Base-by-base conservation (phyloP, 306 rosid species). In the Fragaria ananassa region DNA sequence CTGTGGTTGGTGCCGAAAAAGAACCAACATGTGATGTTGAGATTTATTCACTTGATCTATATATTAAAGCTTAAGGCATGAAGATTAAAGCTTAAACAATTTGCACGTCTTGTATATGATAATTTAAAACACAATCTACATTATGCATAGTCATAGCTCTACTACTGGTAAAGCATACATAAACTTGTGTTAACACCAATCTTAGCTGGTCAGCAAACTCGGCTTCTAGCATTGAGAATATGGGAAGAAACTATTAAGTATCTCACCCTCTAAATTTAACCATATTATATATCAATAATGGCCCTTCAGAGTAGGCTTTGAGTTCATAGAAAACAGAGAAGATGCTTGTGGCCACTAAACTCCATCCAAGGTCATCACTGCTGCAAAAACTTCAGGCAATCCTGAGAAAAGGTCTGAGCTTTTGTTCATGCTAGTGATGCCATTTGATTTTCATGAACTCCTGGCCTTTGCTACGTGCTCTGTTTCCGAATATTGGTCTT, bases 321-420 rank as follows among this genome's bases (percentile, higher is more conserved):
- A 60, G 70, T 74, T 41, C 47, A 17, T 25, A 19, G 58, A 45
- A 60, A 74, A 62, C 46, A 45, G 70, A 61, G 78, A 74, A 31
- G 68, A 61, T 74, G 78, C 78, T 61, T 74, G 70, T 74, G 78
- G 44, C 70, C 37, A 17, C 21, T 45, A 5, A 62, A 12, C 37
- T 60, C 37, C 62, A 56, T 60, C 65, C 62, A 56, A 21, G 8
- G 2, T 25, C 39, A 6, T 25, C 19, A 4, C 19, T 60, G 19
- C 9, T 60, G 17, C 11, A 65, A 68, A 79, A 79, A 63, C 66
- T 46, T 42, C 1, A 23, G 42, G 70, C 61, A 34, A 21, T n/a
- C 31, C 56, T 35, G 45, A 68, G 65, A 58, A 74, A 74, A 56
- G 42, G 76, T 46, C 57, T 10, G 34, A 29, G 68, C n/a, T 15